Conservation (phyloP, 2,329 filamentous ascomycete species). For the Metarhizium sp. region DNA sequence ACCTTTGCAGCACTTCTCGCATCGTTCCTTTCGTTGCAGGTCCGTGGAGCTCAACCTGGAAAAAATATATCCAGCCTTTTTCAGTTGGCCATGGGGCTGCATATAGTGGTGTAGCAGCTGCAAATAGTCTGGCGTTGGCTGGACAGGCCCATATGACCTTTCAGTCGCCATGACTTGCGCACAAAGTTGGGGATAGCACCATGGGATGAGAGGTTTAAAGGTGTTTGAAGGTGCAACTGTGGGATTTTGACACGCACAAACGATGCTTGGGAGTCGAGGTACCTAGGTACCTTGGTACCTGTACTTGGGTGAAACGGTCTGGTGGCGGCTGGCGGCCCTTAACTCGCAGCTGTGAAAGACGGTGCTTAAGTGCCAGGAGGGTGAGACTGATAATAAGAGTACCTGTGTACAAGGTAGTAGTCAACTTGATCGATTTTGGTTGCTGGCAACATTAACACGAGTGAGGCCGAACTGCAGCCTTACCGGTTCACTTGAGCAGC, state of each 20-base stretch:
- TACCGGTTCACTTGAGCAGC: no score
- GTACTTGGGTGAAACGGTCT: no score
- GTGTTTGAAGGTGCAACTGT: no score
- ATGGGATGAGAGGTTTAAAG: not conserved
- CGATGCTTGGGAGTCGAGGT: not conserved
- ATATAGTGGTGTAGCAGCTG: conserved; percentile 11
- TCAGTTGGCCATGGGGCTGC: conserved; percentile 11
- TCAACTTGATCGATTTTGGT: no score
- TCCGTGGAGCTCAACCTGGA: conserved; percentile 15
- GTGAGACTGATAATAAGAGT: no score
- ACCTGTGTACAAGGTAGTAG: no score
- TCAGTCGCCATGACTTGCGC: conserved; percentile 2
- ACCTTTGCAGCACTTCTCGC: conserved; percentile 18
- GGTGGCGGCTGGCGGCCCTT: no score
- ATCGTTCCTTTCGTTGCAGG: conserved; percentile 22
- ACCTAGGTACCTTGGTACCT: not conserved
- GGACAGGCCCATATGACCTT: conserved; percentile 8
- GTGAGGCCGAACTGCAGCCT: no score
- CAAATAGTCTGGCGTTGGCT: conserved; percentile 11
- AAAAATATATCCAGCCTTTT: conserved; percentile 18
- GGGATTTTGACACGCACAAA: no score
- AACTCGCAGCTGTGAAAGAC: not conserved
- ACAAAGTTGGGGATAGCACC: not conserved
- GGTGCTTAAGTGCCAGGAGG: not conserved
- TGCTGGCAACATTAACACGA: no score